These are phyloP conservation scores for Oehlia diaphana DNA, from an alignment of 192 early-diverging fungal species.

Conservation along the genomic window DNA sequence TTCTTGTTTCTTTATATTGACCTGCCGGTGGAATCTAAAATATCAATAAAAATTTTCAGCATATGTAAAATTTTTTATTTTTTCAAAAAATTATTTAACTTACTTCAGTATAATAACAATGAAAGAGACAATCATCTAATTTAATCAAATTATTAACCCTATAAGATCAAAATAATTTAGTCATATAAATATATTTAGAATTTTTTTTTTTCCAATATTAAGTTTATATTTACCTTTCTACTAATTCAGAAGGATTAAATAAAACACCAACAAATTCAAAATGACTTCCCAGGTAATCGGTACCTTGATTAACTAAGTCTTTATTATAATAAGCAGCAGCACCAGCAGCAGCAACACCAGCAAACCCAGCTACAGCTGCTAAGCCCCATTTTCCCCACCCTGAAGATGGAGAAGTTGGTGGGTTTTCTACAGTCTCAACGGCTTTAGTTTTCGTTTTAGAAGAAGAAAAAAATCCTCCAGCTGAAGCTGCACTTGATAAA, in stretches of 20 bases:
- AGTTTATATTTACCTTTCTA: slow-evolving; percentile 41
- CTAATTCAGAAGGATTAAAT: slow-evolving; percentile 37
- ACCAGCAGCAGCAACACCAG: slow-evolving; percentile 38
- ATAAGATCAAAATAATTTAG: background rate
- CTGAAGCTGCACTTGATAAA: background rate
- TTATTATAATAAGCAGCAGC: slow-evolving; percentile 38
- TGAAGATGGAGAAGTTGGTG: slow-evolving; percentile 1
- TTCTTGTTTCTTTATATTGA: slow-evolving; percentile 12
- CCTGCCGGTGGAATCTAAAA: slow-evolving; percentile 36
- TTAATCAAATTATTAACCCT: background rate
- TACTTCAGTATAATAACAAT: slow-evolving; percentile 45
- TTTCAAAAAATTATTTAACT: background rate
- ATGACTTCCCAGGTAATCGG: slow-evolving; percentile 43
- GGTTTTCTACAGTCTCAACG: no score
- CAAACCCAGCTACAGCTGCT: no score
- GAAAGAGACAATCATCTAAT: slow-evolving; percentile 26
- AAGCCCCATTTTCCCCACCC: slow-evolving; percentile 40
- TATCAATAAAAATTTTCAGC: background rate
- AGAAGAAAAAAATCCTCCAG: background rate
- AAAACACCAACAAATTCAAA: slow-evolving; percentile 56
- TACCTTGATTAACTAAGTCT: slow-evolving; percentile 35
- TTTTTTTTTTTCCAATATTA: background rate
- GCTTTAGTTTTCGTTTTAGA: no score
- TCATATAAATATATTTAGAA: slow-evolving; percentile 1
- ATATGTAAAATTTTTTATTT: background rate